Evolutionary conservation across 768 basidiomycete genomes (phyloP).

Genomic region (Leccinum subtestaceum): DNA sequence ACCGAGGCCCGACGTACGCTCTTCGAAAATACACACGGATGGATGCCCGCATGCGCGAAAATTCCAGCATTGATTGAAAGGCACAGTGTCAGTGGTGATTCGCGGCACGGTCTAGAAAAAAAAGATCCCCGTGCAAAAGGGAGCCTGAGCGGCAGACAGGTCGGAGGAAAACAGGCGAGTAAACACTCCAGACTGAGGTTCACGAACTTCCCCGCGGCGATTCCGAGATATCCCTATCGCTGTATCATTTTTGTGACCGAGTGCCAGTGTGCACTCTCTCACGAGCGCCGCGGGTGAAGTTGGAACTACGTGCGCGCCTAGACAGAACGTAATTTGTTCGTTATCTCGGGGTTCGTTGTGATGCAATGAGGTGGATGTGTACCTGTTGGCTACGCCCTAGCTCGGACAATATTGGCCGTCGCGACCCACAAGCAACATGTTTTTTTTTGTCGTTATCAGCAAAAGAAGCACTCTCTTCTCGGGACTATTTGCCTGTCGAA

Average conservation of each 20-base stretch:
- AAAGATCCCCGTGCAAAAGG: neutral
- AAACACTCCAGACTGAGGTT: neutral
- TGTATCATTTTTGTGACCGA: neutral
- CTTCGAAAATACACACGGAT: conserved; percentile 2
- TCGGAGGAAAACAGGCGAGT: neutral
- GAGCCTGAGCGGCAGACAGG: neutral
- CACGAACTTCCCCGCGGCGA: neutral
- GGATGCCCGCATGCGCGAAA: neutral
- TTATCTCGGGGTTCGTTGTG: neutral
- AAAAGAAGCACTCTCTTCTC: neutral
- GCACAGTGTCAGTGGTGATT: neutral
- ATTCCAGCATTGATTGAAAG: neutral
- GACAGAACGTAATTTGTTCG: neutral
- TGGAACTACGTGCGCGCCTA: neutral
- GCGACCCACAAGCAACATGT: neutral
- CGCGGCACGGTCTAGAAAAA: neutral
- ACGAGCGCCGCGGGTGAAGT: neutral
- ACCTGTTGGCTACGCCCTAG: neutral
- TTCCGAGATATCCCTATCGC: neutral
- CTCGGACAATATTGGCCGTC: neutral
- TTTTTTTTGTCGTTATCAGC: neutral
- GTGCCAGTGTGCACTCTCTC: neutral
- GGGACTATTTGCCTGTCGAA: neutral
- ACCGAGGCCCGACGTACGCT: neutral
- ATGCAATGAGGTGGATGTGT: neutral